Percentiles rank a stretch among this genome's conserved stretches.
phyloP scores from a whole-genome alignment of 1,139 yeast genomes.

The Meyerozyma guilliermondii region DNA sequence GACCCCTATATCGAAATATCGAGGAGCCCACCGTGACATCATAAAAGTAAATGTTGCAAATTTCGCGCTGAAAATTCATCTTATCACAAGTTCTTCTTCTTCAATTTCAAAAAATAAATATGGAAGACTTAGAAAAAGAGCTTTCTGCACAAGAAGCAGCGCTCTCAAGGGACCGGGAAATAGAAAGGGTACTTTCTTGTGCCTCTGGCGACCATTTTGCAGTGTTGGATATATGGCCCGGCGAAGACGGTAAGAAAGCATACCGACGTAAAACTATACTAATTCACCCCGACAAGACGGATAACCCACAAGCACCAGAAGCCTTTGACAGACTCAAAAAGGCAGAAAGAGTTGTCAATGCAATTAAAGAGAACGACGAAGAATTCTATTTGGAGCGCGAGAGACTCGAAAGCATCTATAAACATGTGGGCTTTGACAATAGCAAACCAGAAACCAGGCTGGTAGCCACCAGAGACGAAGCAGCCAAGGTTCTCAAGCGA shows the following conservation, averaged over 20 bases:
- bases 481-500: neutral
- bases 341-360: slow-evolving; percentile 9
- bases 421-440: neutral
- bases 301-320: slow-evolving; percentile 8
- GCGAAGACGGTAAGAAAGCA: neutral
- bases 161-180: slow-evolving; percentile 6
- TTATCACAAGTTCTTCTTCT: neutral
- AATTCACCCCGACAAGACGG: slow-evolving; percentile 11
- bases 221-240: slow-evolving; percentile 2
- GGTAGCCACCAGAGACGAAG: neutral
- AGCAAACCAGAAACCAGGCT: neutral
- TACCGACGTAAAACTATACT: neutral
- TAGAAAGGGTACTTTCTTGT: slow-evolving; percentile 3
- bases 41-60: slow-evolving; percentile 1
- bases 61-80: neutral
- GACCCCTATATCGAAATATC: slow-evolving; percentile 58
- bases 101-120: slow-evolving; percentile 2
- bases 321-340: slow-evolving; percentile 11
- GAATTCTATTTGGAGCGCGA: neutral
- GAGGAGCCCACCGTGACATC: slow-evolving; percentile 31
- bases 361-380: slow-evolving; percentile 4
- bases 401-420: slow-evolving; percentile 1
- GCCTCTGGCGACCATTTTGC: neutral
- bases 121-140: neutral
- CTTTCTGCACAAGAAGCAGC: slow-evolving; percentile 1